These are phyloP conservation scores for Colletotrichum endophyticum DNA, from an alignment of 2,329 filamentous ascomycete genomes.

Conservation along the genomic window DNA sequence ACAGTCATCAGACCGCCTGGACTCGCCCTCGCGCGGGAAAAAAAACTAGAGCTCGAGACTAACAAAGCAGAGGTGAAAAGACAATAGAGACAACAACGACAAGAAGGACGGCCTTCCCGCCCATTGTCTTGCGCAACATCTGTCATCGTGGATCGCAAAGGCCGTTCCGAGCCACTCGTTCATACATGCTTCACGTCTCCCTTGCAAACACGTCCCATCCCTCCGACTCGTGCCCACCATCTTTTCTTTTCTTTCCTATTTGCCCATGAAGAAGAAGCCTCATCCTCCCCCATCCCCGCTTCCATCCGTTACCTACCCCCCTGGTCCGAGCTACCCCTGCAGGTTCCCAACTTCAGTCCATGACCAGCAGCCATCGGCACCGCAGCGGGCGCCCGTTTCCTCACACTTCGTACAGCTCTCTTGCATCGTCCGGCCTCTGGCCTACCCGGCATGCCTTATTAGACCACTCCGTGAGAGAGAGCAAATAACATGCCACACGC, in stretches of 20 bases:
- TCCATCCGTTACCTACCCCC: not conserved
- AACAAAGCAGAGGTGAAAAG: not conserved
- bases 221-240: not conserved
- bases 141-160: not conserved
- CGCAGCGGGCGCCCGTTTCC: conserved; percentile 6
- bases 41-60: not conserved
- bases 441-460: not conserved
- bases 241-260: not conserved
- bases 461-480: not conserved
- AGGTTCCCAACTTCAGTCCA: not conserved
- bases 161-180: not conserved
- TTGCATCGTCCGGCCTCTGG: not conserved
- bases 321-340: conserved; percentile 3
- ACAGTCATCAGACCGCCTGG: not conserved
- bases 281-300: not conserved
- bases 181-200: not conserved
- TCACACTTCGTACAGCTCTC: not conserved
- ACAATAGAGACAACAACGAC: not conserved
- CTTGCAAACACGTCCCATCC: not conserved
- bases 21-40: not conserved
- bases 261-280: not conserved
- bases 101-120: not conserved
- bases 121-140: not conserved
- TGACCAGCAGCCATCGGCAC: not conserved
- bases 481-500: not conserved